phyloP scores from a whole-genome alignment of 371 early-diverging fungal species.

The Mucor plumbeus region DNA sequence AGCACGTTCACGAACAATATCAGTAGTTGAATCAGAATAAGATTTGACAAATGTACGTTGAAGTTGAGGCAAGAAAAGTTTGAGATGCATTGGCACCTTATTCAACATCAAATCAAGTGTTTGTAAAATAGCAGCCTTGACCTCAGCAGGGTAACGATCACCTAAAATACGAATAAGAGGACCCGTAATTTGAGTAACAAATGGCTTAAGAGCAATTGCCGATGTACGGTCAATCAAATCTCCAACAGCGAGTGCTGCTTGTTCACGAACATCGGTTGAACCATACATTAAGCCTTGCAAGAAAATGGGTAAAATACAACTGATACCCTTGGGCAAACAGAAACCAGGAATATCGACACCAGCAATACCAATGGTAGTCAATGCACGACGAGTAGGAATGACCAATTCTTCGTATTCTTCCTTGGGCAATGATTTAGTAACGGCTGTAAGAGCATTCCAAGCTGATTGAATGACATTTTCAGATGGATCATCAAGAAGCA shows the following conservation, averaged over 20 bases:
- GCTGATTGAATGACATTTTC: conserved; percentile 69
- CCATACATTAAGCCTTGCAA: conserved; percentile 95
- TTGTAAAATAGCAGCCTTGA: conserved; percentile 90
- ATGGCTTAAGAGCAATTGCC: conserved; percentile 82
- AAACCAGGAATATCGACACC: conserved; percentile 85
- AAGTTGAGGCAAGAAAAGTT: conserved; percentile 97
- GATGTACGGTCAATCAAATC: conserved; percentile 81
- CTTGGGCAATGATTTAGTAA: conserved; percentile 80
- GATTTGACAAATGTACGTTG: conserved; percentile 96
- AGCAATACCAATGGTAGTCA: conserved; percentile 64
- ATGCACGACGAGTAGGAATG: conserved; percentile 69
- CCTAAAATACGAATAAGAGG: conserved; percentile 97
- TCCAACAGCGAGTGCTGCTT: conserved; percentile 82
- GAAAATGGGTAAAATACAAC: conserved; percentile 90
- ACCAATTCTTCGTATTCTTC: conserved; percentile 88
- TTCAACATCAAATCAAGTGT: conserved; percentile 79
- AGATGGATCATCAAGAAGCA: conserved; percentile 66
- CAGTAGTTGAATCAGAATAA: conserved; percentile 74
- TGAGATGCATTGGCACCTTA: conserved; percentile 86
- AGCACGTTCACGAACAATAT: conserved; percentile 80
- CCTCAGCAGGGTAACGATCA: conserved; percentile 89
- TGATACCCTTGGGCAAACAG: conserved; percentile 90
- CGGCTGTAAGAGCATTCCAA: conserved; percentile 81
- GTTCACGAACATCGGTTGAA: conserved; percentile 83
- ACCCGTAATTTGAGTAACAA: conserved; percentile 94